Base-by-base conservation (phyloP, 2,329 filamentous ascomycete genomes). In the Tolypocladium endophyticum region DNA sequence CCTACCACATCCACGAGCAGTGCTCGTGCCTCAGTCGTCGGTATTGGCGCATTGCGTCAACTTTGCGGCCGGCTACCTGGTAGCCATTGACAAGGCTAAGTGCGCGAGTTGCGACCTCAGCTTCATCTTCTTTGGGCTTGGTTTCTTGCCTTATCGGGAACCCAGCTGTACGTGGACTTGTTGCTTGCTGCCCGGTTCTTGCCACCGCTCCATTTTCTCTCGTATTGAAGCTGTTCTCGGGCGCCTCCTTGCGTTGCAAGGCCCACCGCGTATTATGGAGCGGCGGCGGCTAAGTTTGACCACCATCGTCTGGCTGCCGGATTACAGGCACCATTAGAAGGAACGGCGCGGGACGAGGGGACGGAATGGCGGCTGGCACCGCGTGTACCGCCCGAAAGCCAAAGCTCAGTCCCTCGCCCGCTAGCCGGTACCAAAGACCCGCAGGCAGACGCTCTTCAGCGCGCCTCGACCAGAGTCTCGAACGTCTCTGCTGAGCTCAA, bases 321-420 rank as follows among this genome's bases (percentile, higher is more conserved):
- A 7, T 18, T n/a, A 53, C 18, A 33, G 50, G 18, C 28, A n/a
- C n/a, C 20, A 11, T 11, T 43, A 20, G 52, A 38, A 52, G 28
- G 55, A 43, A 45, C 59, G 59, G 60, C 43, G 54, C 60, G 58
- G 60, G 58, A 59, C 60, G 60, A 58, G 30, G 53, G 59, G 60
- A 47, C 45, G 59, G 54, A 47, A 47, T 45, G 41, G 45, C 45
- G 60, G 60, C 55, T 56, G 23, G 55, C 55, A 56, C 35, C 55
- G 55, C n/a, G 20, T 39, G 54, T 20, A 36, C 54, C 54, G 25
- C 35, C 54, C 38, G 35, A 39, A 23, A 54, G 30, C 50, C 50
- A 35, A 36, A 54, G 50, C 50, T 35, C 50, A 35, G 11, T 20
- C 35, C 1, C 11, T 20, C 18, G 20, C 23, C 35, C n/a, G 8